Percentiles rank a stretch among this genome's conserved stretches.
Conservation (phyloP, 495 filamentous ascomycete species). For the Aspergillus steynii region DNA sequence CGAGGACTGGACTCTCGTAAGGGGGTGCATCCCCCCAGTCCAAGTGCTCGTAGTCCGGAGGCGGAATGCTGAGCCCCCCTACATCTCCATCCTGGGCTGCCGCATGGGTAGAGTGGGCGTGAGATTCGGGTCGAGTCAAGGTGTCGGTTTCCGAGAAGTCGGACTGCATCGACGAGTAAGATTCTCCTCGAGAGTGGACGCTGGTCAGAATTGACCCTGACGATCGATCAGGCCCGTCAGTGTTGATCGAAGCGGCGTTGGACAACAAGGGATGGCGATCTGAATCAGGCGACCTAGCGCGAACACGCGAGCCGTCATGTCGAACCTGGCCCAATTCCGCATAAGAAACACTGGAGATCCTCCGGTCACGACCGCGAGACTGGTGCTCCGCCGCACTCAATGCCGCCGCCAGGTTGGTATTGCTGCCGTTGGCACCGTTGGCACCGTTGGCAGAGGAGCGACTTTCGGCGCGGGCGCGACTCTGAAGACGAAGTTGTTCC, state of each 20-base stretch:
- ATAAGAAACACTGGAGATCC: constrained; percentile 83
- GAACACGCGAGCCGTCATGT: constrained; percentile 84
- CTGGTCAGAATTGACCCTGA: constrained; percentile 29
- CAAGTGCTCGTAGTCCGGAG: constrained; percentile 46
- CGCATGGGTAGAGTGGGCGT: constrained; percentile 24
- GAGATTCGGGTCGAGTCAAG: constrained; percentile 24
- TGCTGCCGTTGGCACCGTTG: constrained; percentile 27
- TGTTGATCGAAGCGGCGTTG: constrained; percentile 62
- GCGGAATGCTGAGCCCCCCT: constrained; percentile 36
- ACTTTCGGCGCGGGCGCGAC: constrained; percentile 28
- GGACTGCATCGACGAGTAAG: constrained; percentile 37
- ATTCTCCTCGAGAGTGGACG: constrained; percentile 34
- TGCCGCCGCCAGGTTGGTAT: constrained; percentile 27
- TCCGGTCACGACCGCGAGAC: constrained; percentile 65
- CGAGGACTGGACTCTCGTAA: constrained; percentile 38
- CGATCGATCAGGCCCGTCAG: constrained; percentile 20
- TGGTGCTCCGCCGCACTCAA: constrained; percentile 63
- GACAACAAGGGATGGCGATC: constrained; percentile 73
- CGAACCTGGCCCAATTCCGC: constrained; percentile 81
- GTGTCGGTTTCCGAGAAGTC: constrained; percentile 32
- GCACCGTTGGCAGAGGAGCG: constrained; percentile 23
- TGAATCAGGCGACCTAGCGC: constrained; percentile 77
- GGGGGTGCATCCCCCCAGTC: constrained; percentile 54
- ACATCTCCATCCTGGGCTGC: constrained; percentile 39
- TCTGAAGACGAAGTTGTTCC: constrained; percentile 55